These are phyloP conservation scores for Suhomyces prunicola DNA, from an alignment of 805 yeast genomes.

Conservation along the genomic window DNA sequence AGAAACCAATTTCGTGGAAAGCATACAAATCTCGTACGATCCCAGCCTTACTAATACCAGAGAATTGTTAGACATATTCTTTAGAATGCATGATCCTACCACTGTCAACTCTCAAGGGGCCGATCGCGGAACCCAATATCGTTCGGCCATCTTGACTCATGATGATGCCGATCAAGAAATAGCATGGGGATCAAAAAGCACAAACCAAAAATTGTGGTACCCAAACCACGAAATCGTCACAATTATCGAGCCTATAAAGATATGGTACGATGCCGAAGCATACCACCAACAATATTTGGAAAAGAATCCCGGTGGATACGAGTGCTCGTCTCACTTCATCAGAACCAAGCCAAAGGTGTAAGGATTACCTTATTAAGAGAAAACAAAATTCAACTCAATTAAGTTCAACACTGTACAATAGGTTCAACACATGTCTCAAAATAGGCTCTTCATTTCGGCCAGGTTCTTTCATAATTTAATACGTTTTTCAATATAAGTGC, in stretches of 20 bases:
- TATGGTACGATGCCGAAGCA: conserved; percentile 92
- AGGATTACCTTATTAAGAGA: background rate
- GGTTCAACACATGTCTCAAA: conserved; percentile 3
- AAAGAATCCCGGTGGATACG: conserved; percentile 82
- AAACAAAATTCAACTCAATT: background rate
- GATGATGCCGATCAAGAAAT: conserved; percentile 45
- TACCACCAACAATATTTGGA: conserved; percentile 84
- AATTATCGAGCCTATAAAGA: conserved; percentile 58
- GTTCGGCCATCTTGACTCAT: conserved; percentile 76
- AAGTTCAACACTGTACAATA: conserved; percentile 3
- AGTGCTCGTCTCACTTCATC: conserved; percentile 84
- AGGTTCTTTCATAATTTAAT: background rate
- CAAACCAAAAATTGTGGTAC: conserved; percentile 72
- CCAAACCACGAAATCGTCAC: conserved; percentile 69
- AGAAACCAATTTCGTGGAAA: conserved; percentile 75
- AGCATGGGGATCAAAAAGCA: conserved; percentile 46
- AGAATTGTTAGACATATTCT: conserved; percentile 77
- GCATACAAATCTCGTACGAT: conserved; percentile 77
- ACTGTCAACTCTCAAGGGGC: conserved; percentile 80
- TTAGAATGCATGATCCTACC: conserved; percentile 93
- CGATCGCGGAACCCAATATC: conserved; percentile 85
- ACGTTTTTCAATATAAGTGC: background rate
- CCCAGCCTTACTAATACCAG: conserved; percentile 58
- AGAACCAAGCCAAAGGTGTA: conserved; percentile 56
- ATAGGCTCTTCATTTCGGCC: background rate